Evolutionary conservation across 106 monocot species (phyloP).

Genomic region (Agapanthus africanus): DNA sequence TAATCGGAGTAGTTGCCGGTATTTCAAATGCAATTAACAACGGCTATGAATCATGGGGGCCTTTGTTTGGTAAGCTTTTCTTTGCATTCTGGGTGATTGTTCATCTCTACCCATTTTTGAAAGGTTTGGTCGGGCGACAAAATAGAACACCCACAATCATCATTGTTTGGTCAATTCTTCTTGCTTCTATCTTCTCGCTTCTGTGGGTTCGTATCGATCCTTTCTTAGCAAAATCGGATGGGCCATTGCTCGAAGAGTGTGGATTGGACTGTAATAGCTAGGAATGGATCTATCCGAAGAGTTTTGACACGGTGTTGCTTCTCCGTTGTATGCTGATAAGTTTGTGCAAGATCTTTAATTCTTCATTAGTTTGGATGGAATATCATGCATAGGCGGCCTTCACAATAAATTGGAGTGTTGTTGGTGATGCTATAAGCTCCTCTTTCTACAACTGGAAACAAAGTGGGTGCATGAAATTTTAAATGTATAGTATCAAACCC

Average conservation of each 20-base stretch:
- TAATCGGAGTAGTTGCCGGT: constrained; percentile 76
- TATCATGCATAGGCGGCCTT: neutral
- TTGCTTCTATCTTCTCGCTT: constrained; percentile 76
- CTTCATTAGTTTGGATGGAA: constrained; percentile 30
- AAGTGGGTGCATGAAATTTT: neutral
- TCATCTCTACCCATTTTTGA: constrained; percentile 76
- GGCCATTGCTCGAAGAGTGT: constrained; percentile 57
- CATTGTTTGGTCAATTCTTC: constrained; percentile 83
- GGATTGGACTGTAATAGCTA: constrained; percentile 69
- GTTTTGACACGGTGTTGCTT: neutral
- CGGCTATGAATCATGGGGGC: constrained; percentile 82
- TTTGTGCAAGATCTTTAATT: constrained; percentile 12
- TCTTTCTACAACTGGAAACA: too few relatives aligned
- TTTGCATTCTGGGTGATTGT: constrained; percentile 87
- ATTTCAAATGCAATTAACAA: constrained; percentile 85
- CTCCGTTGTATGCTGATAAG: constrained; percentile 18
- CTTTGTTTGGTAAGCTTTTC: constrained; percentile 68
- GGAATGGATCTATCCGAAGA: neutral
- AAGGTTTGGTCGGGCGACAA: constrained; percentile 66
- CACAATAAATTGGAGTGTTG: neutral
- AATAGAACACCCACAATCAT: constrained; percentile 78
- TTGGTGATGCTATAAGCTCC: neutral
- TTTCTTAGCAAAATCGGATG: constrained; percentile 58
- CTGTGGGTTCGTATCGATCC: constrained; percentile 76
- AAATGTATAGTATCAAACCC: constrained; percentile 6